Base-by-base conservation (phyloP, 2,329 filamentous ascomycete genomes). In the Rugonectria rugulosa region DNA sequence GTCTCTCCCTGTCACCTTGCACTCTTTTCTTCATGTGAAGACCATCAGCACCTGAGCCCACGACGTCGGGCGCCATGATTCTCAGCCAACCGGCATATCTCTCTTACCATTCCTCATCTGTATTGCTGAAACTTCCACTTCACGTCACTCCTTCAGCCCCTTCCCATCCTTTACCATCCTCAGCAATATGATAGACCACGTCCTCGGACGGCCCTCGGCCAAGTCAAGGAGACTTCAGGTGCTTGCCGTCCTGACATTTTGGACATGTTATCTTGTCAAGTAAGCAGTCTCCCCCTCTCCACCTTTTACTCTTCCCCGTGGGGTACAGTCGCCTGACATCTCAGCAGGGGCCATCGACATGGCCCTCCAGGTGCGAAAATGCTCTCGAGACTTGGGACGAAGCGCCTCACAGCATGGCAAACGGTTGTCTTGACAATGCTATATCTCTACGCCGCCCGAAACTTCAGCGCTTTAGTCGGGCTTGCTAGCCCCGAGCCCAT, bases 151-250 rank as follows among this genome's bases (percentile, higher is more conserved):
- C 27, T 15, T 20, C 45, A 29, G 34, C 24, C 17, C 24, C 48
- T 20, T 38, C 12, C 20, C 14, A 36, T 42, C 41, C 49, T 27
- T 51, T 32, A 19, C 26, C 26, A 53, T 23, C 9, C 15, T 34
- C 57, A 64, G 46, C 56, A 65, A 47, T 56, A 86, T 87, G 84
- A 76, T 86, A 87, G 94, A 98, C 75, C 94, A 98, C 81, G 89
- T 97, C 53, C 81, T 98, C 43, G 94, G 94, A 60, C 88, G 92
- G 62, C 94, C 94, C 27, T 97, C 93, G 57, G 87, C 90, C 69
- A 91, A 94, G 77, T 97, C 96, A 69, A 87, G 94, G 61, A 92
- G 96, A 69, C 88, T 96, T 45, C 94, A 98, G 74, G 92, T 99
- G 65, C 84, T 98, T 63, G 88, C 90, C 19, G 95, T 98, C 12